Conservation (phyloP, 2,329 filamentous ascomycete species). For the Pezicula neosporulosa region DNA sequence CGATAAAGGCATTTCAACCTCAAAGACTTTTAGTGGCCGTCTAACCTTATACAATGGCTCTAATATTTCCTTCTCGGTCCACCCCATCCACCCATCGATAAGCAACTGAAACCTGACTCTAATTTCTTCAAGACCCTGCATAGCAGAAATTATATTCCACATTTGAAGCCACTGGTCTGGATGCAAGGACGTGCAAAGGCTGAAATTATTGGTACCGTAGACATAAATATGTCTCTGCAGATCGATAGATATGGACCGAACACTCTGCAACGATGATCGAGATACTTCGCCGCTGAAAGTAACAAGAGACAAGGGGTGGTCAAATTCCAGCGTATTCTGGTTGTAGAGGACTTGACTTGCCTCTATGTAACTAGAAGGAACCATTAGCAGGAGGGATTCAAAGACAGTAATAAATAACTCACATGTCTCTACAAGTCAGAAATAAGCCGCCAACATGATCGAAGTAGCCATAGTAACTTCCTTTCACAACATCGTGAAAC, state of each 20-base stretch:
- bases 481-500: constrained; percentile 4
- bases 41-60: constrained; percentile 4
- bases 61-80: constrained; percentile 6
- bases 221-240: constrained; percentile 1
- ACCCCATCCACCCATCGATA: constrained; percentile 5
- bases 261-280: constrained; percentile 1
- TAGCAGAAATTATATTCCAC: constrained; percentile 5
- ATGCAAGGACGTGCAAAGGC: constrained; percentile 2
- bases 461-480: constrained; percentile 4
- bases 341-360: constrained; percentile 4
- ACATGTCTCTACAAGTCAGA: constrained; percentile 6
- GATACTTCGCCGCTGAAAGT: constrained; percentile 2
- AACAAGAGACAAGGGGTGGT: constrained; percentile 4
- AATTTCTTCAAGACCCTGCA: constrained; percentile 7
- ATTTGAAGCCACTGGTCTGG: constrained; percentile 5
- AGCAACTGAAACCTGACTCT: constrained; percentile 6
- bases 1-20: constrained; percentile 2
- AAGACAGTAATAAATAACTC: not conserved
- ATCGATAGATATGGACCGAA: constrained; percentile 4
- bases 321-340: constrained; percentile 8
- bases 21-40: constrained; percentile 5
- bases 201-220: not conserved
- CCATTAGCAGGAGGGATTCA: constrained; percentile 1
- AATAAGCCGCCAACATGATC: constrained; percentile 2
- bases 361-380: constrained; percentile 4